A percentile compares a stretch with the other conserved stretches of the same genome.
Conservation (phyloP, 139 green algal species). For the Tetraselmis striata region DNA sequence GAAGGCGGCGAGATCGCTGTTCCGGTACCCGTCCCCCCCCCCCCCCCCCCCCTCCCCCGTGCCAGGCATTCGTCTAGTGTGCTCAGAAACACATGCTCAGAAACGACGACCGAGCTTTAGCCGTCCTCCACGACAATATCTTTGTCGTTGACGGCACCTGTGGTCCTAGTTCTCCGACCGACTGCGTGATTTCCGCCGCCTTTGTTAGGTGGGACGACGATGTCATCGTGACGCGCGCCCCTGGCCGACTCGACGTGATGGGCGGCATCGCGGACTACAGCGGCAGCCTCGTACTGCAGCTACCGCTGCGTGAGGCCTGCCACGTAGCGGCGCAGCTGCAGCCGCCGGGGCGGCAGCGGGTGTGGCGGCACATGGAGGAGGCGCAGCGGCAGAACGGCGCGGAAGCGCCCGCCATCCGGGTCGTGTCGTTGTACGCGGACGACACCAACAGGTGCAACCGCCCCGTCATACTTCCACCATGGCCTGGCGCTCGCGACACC, state of each 20-base stretch:
- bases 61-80: background rate
- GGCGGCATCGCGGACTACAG: conserved; percentile 95
- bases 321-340: conserved; percentile 74
- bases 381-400: background rate
- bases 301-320: conserved; percentile 76
- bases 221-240: conserved; percentile 68
- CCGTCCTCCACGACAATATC: no score
- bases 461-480: no score
- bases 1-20: conserved; percentile 44
- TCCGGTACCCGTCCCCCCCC: conserved; percentile 18
- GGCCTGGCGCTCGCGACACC: no score
- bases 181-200: no score
- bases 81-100: no score
- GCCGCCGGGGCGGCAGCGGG: conserved; percentile 16
- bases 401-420: conserved; percentile 21
- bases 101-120: no score
- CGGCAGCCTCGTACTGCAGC: conserved; percentile 83
- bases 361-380: conserved; percentile 49
- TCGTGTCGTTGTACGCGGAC: conserved; percentile 55
- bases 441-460: conserved; percentile 36
- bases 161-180: no score
- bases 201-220: conserved; percentile 29
- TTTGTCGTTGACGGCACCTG: no score
- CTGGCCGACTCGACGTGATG: conserved; percentile 93
- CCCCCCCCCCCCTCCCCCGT: background rate